Evolutionary conservation across 2,329 filamentous ascomycete genomes (phyloP).

Genomic region (Ophiobolus disseminans): DNA sequence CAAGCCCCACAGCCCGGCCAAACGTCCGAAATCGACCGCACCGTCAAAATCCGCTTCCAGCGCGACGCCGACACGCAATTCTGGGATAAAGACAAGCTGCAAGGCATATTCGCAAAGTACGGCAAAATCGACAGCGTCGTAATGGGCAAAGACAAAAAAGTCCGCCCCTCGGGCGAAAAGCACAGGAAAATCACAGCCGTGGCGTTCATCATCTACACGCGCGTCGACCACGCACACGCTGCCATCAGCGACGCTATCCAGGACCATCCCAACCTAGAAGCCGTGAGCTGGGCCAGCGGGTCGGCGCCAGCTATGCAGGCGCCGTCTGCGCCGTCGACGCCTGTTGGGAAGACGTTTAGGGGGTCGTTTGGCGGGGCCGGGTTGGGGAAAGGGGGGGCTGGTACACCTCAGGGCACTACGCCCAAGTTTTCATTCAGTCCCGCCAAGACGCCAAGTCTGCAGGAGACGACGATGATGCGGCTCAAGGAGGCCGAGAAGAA

Average conservation of each 20-base stretch:
- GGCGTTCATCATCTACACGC: conserved; percentile 63
- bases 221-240: conserved; percentile 64
- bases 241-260: conserved; percentile 60
- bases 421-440: conserved; percentile 55
- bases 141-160: conserved; percentile 64
- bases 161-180: conserved; percentile 56
- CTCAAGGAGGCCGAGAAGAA: conserved; percentile 55
- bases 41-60: conserved; percentile 64
- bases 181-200: conserved; percentile 61
- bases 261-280: conserved; percentile 60
- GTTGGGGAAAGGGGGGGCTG: conserved; percentile 23
- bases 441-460: conserved; percentile 39
- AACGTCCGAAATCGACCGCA: conserved; percentile 62
- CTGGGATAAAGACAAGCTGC: conserved; percentile 58
- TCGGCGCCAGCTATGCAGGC: conserved; percentile 51
- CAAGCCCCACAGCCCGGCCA: conserved; percentile 34
- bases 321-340: conserved; percentile 38
- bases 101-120: conserved; percentile 59
- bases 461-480: conserved; percentile 55
- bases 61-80: conserved; percentile 53
- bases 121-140: conserved; percentile 64
- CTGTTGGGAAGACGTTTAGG: conserved; percentile 35
- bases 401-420: conserved; percentile 37
- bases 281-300: conserved; percentile 63
- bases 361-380: conserved; percentile 34